These are phyloP conservation scores for Exserohilum rostratum DNA, from an alignment of 2,329 filamentous ascomycete species.

Conservation along the genomic window DNA sequence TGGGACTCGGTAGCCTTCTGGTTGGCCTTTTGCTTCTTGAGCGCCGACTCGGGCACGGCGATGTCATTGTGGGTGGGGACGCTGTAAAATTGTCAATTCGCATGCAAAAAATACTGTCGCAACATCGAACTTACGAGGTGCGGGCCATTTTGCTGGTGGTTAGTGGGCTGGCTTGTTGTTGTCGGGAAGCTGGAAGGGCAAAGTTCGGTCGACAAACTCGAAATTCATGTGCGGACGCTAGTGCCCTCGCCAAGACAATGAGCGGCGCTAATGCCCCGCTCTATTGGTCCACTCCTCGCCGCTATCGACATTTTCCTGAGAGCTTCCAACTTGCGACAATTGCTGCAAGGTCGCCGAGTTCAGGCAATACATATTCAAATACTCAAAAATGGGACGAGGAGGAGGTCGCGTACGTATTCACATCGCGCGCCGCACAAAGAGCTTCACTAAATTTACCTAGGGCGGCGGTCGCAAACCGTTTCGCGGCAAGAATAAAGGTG, in stretches of 20 bases:
- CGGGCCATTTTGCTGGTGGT: conserved; percentile 48
- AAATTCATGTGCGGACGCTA: conserved; percentile 39
- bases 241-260: conserved; percentile 29
- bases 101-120: not conserved
- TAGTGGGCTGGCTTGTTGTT: conserved; percentile 41
- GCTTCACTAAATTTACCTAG: conserved; percentile 25
- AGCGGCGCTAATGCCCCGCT: conserved; percentile 11
- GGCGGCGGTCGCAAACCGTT: conserved; percentile 40
- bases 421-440: not conserved
- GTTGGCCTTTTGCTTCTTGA: conserved; percentile 99
- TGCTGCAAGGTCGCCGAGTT: conserved; percentile 16
- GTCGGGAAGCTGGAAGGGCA: conserved; percentile 34
- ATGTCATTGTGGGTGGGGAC: conserved; percentile 95
- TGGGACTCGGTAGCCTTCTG: conserved; percentile 96
- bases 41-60: conserved; percentile 96
- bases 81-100: conserved; percentile 50
- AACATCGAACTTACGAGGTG: conserved; percentile 37
- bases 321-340: conserved; percentile 30
- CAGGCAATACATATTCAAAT: conserved; percentile 2
- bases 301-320: conserved; percentile 36
- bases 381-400: conserved; percentile 35
- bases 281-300: conserved; percentile 16
- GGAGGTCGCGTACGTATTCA: conserved; percentile 35
- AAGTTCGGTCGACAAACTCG: conserved; percentile 16
- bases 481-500: conserved; percentile 37